These are phyloP conservation scores for Herpomyces periplanetae DNA, from an alignment of 2,329 filamentous ascomycete genomes.

Conservation along the genomic window DNA sequence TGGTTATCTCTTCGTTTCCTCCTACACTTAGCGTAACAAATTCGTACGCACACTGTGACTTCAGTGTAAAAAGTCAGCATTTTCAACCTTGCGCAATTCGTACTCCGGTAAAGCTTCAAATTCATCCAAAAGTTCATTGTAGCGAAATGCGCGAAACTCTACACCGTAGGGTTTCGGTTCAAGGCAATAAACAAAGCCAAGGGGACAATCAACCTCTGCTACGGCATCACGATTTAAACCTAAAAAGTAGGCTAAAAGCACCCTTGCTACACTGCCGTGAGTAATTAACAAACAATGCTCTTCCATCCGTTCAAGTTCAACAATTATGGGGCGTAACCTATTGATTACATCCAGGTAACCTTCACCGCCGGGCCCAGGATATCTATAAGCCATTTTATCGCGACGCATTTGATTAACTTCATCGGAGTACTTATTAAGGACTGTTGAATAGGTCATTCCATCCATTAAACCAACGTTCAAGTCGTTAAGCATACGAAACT, in stretches of 20 bases:
- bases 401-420: conserved; percentile 40
- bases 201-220: conserved; percentile 62
- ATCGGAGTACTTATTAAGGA: conserved; percentile 31
- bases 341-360: conserved; percentile 92
- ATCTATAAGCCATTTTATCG: conserved; percentile 84
- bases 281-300: conserved; percentile 76
- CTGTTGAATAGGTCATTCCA: conserved; percentile 72
- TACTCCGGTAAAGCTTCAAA: conserved; percentile 65
- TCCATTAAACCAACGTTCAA: conserved; percentile 75
- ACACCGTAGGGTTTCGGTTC: conserved; percentile 94
- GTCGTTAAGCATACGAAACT: conserved; percentile 92
- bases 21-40: no score
- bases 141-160: conserved; percentile 78
- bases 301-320: conserved; percentile 83
- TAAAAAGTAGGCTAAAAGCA: conserved; percentile 84
- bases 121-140: conserved; percentile 33
- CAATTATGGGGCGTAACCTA: conserved; percentile 66
- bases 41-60: no score
- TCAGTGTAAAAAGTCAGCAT: no score
- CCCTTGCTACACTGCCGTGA: conserved; percentile 61
- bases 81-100: conserved; percentile 23
- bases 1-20: no score
- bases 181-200: conserved; percentile 73
- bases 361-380: conserved; percentile 76
- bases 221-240: conserved; percentile 65